Percentiles rank a stretch among this genome's conserved stretches.
phyloP scores from a whole-genome alignment of 306 rosid species.

The Heteromeles arbutifolia region DNA sequence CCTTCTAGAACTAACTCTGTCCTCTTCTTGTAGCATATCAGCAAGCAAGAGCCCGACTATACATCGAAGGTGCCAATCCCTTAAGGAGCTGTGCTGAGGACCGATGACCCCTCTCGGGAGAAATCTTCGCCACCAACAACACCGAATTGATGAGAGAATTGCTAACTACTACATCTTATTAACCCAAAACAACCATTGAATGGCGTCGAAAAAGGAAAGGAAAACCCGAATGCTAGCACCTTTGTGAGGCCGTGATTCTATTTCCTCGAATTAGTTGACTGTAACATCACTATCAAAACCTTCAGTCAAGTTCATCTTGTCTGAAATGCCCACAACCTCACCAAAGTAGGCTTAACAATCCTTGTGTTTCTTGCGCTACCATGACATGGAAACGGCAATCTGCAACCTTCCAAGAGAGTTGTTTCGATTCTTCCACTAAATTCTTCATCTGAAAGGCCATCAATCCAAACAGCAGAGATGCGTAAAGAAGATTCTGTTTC shows the following conservation, averaged over 20 bases:
- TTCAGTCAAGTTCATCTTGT: constrained; percentile 75
- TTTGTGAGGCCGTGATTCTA: constrained; percentile 74
- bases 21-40: too few relatives aligned
- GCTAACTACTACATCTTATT: not conserved
- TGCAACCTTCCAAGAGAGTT: too few relatives aligned
- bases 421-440: too few relatives aligned
- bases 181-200: not conserved
- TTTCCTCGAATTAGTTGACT: constrained; percentile 56
- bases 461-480: not conserved
- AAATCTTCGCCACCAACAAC: too few relatives aligned
- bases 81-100: too few relatives aligned
- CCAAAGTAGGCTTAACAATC: not conserved
- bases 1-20: too few relatives aligned
- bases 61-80: too few relatives aligned
- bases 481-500: not conserved
- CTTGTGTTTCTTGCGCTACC: not conserved
- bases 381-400: too few relatives aligned
- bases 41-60: too few relatives aligned
- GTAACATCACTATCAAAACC: constrained; percentile 78
- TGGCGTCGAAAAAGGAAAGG: not conserved
- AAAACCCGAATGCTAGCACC: not conserved
- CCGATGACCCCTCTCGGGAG: too few relatives aligned
- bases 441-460: not conserved
- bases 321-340: constrained; percentile 24
- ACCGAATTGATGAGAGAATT: too few relatives aligned